Evolutionary conservation across 495 filamentous ascomycete genomes (phyloP).

Genomic region (Aspergillus sclerotiicarbonarius): DNA sequence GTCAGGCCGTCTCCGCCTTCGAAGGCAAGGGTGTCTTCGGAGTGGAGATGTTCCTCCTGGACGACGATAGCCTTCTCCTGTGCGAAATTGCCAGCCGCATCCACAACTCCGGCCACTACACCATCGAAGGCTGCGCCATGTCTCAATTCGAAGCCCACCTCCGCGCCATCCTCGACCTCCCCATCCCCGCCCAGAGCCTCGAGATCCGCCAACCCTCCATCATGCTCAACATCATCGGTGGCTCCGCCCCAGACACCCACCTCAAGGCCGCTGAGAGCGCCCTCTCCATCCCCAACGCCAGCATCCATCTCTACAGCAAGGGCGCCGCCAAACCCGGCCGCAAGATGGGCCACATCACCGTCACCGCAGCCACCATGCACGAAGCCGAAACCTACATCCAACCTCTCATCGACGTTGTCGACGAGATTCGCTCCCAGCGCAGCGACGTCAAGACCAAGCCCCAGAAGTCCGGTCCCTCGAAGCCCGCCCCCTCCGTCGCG

Average conservation of each 20-base stretch:
- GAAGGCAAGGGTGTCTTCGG: conserved; percentile 92
- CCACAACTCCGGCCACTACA: conserved; percentile 97
- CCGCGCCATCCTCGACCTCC: conserved; percentile 77
- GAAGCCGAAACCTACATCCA: conserved; percentile 70
- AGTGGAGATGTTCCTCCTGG: conserved; percentile 93
- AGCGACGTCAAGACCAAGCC: conserved; percentile 44
- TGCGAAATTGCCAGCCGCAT: conserved; percentile 96
- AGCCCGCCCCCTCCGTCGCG: conserved; percentile 62
- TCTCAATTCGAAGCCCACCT: conserved; percentile 94
- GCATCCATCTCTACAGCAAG: conserved; percentile 91
- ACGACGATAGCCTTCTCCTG: conserved; percentile 69
- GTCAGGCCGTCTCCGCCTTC: conserved; percentile 73
- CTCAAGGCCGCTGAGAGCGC: conserved; percentile 62
- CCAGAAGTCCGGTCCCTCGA: conserved; percentile 28
- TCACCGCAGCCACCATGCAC: conserved; percentile 65
- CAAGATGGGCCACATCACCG: conserved; percentile 93
- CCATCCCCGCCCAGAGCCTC: conserved; percentile 60
- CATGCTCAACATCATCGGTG: conserved; percentile 97
- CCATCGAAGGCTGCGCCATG: conserved; percentile 86
- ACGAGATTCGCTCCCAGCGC: conserved; percentile 63
- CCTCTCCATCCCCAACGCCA: conserved; percentile 57
- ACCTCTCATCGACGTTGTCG: conserved; percentile 61
- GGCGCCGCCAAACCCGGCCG: conserved; percentile 75
- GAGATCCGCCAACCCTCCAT: conserved; percentile 67
- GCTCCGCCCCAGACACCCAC: conserved; percentile 66